Conservation (phyloP, 495 filamentous ascomycete species). For the Trichoderma asperelloides region DNA sequence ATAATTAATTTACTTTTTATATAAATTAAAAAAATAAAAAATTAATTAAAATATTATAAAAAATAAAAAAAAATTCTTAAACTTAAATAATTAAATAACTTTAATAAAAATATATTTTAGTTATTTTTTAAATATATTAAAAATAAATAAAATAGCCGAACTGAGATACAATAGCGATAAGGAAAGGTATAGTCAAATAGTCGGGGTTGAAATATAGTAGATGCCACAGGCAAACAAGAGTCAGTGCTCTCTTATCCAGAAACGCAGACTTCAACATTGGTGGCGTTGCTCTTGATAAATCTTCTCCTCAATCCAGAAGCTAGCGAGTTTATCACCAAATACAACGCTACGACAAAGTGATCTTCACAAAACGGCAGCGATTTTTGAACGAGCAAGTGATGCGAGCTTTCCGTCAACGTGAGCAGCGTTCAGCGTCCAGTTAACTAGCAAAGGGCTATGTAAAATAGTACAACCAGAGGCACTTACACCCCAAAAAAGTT, state of each 20-base stretch:
- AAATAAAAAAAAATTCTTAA: too few species aligned
- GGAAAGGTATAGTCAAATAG: background rate
- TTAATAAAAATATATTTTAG: too few species aligned
- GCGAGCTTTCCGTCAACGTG: conserved; percentile 31
- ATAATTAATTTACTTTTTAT: too few species aligned
- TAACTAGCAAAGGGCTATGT: conserved; percentile 12
- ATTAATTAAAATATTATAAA: too few species aligned
- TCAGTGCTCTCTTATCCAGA: conserved; percentile 41
- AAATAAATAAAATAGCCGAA: too few species aligned
- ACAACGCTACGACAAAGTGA: conserved; percentile 47
- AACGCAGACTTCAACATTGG: conserved; percentile 46
- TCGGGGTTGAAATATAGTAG: conserved; percentile 47
- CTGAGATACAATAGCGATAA: too few species aligned
- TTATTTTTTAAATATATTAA: too few species aligned
- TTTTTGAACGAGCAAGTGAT: conserved; percentile 39
- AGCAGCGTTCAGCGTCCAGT: conserved; percentile 43
- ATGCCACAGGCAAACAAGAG: conserved; percentile 63
- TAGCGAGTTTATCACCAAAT: conserved; percentile 36
- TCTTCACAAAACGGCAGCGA: conserved; percentile 34
- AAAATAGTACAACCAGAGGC: conserved; percentile 20
- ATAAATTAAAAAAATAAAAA: too few species aligned
- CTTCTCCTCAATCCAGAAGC: conserved; percentile 40
- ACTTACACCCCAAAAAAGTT: conserved; percentile 8
- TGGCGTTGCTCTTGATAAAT: conserved; percentile 50
- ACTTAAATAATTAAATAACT: too few species aligned